A percentile compares a stretch with the other conserved stretches of the same genome.
Evolutionary conservation across 495 filamentous ascomycete genomes (phyloP).

Genomic region (Podospora bellae-mahoneyi): DNA sequence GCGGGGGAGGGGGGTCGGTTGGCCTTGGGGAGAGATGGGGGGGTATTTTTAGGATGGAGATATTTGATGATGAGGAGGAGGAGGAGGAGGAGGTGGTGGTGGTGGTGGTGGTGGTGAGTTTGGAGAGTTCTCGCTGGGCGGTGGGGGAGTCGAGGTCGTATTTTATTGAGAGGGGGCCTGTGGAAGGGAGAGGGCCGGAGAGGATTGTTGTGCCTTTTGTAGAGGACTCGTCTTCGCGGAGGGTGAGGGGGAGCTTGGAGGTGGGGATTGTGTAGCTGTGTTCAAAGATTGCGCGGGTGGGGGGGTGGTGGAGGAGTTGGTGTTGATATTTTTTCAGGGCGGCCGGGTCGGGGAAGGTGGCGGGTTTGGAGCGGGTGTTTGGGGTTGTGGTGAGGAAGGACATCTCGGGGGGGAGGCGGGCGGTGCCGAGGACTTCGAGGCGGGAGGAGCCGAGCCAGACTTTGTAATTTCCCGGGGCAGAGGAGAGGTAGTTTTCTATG

Average conservation of each 20-base stretch:
- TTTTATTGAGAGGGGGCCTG: background rate
- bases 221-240: background rate
- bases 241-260: background rate
- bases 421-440: slow-evolving; percentile 43
- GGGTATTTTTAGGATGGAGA: background rate
- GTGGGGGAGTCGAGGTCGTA: background rate
- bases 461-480: slow-evolving; percentile 34
- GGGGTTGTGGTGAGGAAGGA: background rate
- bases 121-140: background rate
- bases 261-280: background rate
- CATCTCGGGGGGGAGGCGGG: slow-evolving; percentile 33
- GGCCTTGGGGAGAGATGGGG: background rate
- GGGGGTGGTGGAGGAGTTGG: background rate
- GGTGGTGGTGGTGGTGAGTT: too few species aligned
- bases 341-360: background rate
- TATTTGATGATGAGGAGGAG: too few species aligned
- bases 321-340: background rate
- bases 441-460: slow-evolving; percentile 44
- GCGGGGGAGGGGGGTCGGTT: too few species aligned
- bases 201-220: background rate
- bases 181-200: background rate
- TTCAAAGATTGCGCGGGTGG: background rate
- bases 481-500: slow-evolving; percentile 40
- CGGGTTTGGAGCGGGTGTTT: background rate
- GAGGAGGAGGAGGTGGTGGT: too few species aligned